phyloP scores from a whole-genome alignment of 169 alveolate species.

The Plasmodium vivax region DNA sequence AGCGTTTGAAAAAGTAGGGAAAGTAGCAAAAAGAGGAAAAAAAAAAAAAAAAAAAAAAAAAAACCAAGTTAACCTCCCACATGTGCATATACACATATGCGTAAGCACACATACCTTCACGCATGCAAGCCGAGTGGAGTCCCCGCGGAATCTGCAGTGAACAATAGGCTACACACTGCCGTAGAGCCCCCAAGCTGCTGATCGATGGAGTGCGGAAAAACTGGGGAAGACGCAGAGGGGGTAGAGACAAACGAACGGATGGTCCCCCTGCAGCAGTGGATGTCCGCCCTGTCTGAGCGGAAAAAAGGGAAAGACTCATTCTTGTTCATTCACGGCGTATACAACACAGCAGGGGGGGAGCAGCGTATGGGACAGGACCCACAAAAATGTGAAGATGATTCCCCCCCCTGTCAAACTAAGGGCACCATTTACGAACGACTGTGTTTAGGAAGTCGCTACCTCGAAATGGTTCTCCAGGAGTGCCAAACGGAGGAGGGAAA shows the following conservation, averaged over 20 bases:
- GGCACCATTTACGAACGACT: slow-evolving; percentile 12
- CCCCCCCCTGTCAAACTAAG: not conserved
- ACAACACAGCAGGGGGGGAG: not conserved
- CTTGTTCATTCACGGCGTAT: slow-evolving; percentile 1
- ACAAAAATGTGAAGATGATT: not conserved
- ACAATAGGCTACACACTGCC: not conserved
- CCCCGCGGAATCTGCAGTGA: not conserved
- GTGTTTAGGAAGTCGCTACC: slow-evolving; percentile 27
- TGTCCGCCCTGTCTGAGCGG: not conserved
- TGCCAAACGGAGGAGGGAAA: not conserved
- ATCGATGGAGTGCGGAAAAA: not conserved
- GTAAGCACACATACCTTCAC: not conserved
- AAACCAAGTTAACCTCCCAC: not conserved
- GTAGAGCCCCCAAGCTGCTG: not conserved
- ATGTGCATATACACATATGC: not conserved
- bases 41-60: not conserved
- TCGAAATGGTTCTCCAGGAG: slow-evolving; percentile 16
- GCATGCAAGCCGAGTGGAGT: not conserved
- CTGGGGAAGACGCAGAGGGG: not conserved
- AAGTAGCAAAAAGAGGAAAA: not conserved
- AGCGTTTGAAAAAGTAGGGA: not conserved
- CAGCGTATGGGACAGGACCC: not conserved
- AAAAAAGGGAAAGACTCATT: not conserved
- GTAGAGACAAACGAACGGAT: not conserved
- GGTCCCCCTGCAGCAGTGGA: slow-evolving; percentile 9